Conservation (phyloP, 2,329 filamentous ascomycete species). For the Cladophialophora yegresii region DNA sequence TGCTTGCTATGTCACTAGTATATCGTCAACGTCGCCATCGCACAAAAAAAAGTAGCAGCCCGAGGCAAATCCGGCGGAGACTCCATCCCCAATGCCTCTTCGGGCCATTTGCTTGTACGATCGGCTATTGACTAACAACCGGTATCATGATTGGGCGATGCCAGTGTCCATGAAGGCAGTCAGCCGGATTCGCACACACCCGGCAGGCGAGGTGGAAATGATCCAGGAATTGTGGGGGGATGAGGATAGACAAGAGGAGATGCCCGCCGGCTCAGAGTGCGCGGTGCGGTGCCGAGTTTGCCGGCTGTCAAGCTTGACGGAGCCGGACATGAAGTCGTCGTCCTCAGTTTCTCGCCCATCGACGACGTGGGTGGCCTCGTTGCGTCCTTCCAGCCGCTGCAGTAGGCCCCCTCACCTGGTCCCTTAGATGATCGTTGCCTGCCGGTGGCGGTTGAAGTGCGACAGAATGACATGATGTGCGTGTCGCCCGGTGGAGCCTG, state of each 20-base stretch:
- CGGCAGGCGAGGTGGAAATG: background rate
- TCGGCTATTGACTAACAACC: background rate
- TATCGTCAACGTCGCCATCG: conserved; percentile 1
- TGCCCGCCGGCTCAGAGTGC: background rate
- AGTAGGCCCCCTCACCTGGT: background rate
- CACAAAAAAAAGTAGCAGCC: background rate
- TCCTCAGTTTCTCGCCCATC: background rate
- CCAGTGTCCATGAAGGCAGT: background rate
- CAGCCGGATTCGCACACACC: background rate
- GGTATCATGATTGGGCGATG: conserved; percentile 1
- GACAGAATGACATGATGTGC: background rate
- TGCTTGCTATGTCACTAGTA: background rate
- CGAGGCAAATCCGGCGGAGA: conserved; percentile 4
- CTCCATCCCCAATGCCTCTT: background rate
- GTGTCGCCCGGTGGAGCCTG: background rate
- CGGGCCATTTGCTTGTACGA: background rate
- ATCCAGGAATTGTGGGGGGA: background rate
- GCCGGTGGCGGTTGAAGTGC: background rate
- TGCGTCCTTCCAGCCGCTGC: background rate
- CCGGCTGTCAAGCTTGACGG: background rate
- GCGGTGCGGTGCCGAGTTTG: conserved; percentile 3
- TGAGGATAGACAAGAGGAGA: background rate
- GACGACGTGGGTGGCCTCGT: background rate
- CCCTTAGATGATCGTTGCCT: background rate
- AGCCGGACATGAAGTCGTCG: background rate